Evolutionary conservation across 179 eudicot genomes (phyloP), one percentile per base, ranked within the genome.

Genomic region (Carnegiea gigantea): DNA sequence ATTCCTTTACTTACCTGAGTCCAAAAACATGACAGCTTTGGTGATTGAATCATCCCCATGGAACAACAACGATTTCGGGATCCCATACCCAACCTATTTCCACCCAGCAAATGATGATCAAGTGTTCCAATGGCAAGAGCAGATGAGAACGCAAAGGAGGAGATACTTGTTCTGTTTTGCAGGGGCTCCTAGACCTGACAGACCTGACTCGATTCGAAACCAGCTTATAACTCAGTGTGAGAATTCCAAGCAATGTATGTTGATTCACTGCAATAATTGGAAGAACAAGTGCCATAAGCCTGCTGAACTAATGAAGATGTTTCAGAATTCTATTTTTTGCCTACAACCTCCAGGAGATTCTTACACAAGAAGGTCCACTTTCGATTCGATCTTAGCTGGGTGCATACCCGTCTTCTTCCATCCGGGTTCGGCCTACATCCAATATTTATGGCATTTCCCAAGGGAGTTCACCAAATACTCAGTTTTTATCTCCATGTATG

Each of bases 331-430:
- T 0, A 53, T 77, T 1, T 92, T 91, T 70, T 91, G 95, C 79
- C 75, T 92, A 48, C 93, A 92, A 78, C 95, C 95, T 9, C 82
- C 93, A 1, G 95, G 95, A 23, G 95, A 92, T 79, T 92, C 95
- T 1, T 91, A 83, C 78, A 92, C 95, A 0, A 79, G 93, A 26
- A 74, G 93, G 24, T 91, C 95, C 0, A 88, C 88, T 0, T 92
- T 92, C 17, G 93, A 89, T 54, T 84, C 95, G 0, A 88, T 92
- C n/a, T 43, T 91, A 0, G 89, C 94, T 0, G 97, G 98, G 2
- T 93, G 96, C 70, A 92, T 93, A n/a, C 98, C 94, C 0, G 97
- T 93, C 4, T 91, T 93, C 80, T 92, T 91, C 81, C 88, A 79
- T 38, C 98, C 97, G 0, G 92, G 86, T 7, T 91, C 97, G 0